Evolutionary conservation across 1,284 basidiomycete genomes (phyloP), one percentile per base, ranked within the genome.

Genomic region (Coriolopsis trogii): DNA sequence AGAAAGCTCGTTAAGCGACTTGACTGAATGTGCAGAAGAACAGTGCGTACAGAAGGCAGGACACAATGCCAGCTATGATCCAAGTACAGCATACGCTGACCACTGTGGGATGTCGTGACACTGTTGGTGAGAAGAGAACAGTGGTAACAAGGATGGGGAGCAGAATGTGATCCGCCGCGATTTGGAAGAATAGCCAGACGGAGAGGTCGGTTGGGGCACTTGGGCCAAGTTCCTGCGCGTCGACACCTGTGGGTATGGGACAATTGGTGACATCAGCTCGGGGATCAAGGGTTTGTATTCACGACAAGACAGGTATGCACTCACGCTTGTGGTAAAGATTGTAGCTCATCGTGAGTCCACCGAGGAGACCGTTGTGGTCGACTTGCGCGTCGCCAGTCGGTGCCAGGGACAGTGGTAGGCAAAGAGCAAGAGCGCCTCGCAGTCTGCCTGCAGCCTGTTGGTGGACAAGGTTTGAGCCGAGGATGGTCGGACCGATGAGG

Each of bases 1-100:
- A n/a, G n/a, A 29, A 29, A 15, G 18, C 33, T 8, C 2, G 20
- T 24, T 3, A 16, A 21, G 9, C 33, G 26, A 34, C 46, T 47
- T 24, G 46, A 56, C 65, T 69, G 54, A 71, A 71, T 29, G 12
- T 13, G 23, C 16, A 15, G 10, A 18, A 20, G 29, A 68, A 16
- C 21, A 26, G 12, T n/a, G 60, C 69, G 64, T 56, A 82, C 65
- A 46, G 76, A 70, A 68, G 75, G 70, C 52, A 81, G 49, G 45
- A 77, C 18, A 54, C 53, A 23, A 69, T 51, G 6, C 64, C 65
- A 3, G 65, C 50, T 6, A 67, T 31, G 12, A 69, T 72, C 78
- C 81, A 83, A 33, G 76, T 75, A 38, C 74, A 59, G 56, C 79
- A 83, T 41, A 83, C 73, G 54, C 80, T 83, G 58, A 82, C 66